Percentiles rank a stretch among this genome's conserved stretches.
Conservation (phyloP, 2,329 filamentous ascomycete species). For the Paraphoma chrysanthemicola region DNA sequence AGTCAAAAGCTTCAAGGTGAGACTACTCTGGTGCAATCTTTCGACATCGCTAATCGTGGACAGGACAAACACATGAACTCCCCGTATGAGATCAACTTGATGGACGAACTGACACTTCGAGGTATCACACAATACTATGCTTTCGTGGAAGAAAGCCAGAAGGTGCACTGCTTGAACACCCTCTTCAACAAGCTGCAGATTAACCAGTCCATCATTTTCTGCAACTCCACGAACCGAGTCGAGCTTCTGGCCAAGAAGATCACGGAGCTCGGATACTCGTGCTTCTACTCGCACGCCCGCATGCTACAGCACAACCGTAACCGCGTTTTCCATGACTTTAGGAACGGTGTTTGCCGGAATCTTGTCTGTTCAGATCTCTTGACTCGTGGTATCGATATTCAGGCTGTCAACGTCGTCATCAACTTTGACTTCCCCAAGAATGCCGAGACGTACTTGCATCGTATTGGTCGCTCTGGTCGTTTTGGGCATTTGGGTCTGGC, state of each 20-base stretch:
- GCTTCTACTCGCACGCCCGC: constrained; percentile 98
- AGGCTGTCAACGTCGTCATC: constrained; percentile 99
- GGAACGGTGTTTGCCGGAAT: constrained; percentile 96
- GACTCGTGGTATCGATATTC: constrained; percentile 98
- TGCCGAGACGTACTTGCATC: constrained; percentile 97
- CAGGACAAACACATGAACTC: constrained; percentile 94
- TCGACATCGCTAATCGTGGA: constrained; percentile 9
- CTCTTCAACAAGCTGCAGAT: constrained; percentile 99
- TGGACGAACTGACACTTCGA: constrained; percentile 97
- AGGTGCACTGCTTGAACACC: constrained; percentile 98
- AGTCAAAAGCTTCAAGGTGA: constrained; percentile 88
- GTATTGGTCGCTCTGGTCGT: constrained; percentile 95
- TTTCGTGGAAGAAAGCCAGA: constrained; percentile 98
- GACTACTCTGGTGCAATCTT: not conserved
- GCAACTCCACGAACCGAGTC: constrained; percentile 98
- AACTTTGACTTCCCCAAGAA: constrained; percentile 99
- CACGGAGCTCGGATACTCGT: constrained; percentile 97
- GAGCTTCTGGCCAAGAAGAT: constrained; percentile 99
- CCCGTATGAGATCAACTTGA: constrained; percentile 98
- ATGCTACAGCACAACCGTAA: constrained; percentile 98
- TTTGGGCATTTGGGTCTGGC: constrained; percentile 97
- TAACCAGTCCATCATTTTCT: constrained; percentile 99
- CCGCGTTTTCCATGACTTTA: constrained; percentile 98
- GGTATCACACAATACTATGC: constrained; percentile 99
- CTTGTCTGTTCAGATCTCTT: constrained; percentile 97